Conservation (phyloP, 306 rosid genomes). For the Cyamopsis tetragonoloba region DNA sequence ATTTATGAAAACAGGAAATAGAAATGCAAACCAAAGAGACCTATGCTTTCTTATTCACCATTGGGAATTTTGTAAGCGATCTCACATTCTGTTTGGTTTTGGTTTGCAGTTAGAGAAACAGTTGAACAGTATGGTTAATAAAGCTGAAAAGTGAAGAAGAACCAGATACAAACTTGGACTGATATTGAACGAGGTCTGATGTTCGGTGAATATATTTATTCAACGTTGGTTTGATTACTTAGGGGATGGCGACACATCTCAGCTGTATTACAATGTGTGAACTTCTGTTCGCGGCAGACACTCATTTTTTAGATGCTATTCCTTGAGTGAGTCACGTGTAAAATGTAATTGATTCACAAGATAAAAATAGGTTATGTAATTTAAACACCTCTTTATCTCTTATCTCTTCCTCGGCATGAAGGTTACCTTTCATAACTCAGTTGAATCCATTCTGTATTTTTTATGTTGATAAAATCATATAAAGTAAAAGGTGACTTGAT, state of each 20-base stretch:
- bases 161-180: slow-evolving; percentile 13
- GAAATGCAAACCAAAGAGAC: too few species aligned
- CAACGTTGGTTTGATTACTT: slow-evolving; percentile 16
- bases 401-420: neutral
- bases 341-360: slow-evolving; percentile 30
- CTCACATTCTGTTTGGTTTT: slow-evolving; percentile 17
- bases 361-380: slow-evolving; percentile 22
- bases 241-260: slow-evolving; percentile 31
- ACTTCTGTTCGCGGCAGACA: slow-evolving; percentile 30
- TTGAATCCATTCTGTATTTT: slow-evolving; percentile 17
- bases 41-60: neutral
- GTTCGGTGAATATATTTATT: neutral
- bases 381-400: slow-evolving; percentile 11
- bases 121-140: slow-evolving; percentile 30
- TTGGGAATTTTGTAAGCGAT: neutral
- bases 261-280: slow-evolving; percentile 29
- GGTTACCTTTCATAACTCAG: slow-evolving; percentile 11
- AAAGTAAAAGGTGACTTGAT: too few species aligned
- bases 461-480: neutral
- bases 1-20: too few species aligned
- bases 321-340: slow-evolving; percentile 32
- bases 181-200: slow-evolving; percentile 7
- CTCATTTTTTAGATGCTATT: slow-evolving; percentile 39
- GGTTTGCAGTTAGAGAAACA: slow-evolving; percentile 50
- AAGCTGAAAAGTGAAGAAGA: slow-evolving; percentile 41